Conservation (phyloP, 2,329 filamentous ascomycete genomes). For the Grosmannia penicillata region DNA sequence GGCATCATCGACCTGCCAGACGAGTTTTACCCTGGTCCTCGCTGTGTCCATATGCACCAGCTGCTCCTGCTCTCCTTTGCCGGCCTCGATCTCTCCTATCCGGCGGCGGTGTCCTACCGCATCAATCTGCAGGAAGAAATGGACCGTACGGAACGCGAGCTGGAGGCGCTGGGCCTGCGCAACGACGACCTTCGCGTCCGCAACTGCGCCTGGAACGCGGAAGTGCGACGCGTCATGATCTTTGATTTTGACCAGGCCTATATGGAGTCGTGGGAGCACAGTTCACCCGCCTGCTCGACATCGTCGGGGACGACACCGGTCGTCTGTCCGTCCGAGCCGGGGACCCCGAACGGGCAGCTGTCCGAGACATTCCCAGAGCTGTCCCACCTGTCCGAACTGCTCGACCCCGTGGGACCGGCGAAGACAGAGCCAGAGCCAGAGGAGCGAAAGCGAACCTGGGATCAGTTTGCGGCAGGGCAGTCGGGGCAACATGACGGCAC, state of each 20-base stretch:
- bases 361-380: too few species aligned
- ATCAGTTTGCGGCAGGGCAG: too few species aligned
- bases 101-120: neutral
- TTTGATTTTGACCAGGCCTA: conserved; percentile 4
- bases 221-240: conserved; percentile 1
- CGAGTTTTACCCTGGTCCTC: too few species aligned
- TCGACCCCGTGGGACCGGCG: too few species aligned
- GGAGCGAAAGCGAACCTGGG: too few species aligned
- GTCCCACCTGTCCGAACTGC: too few species aligned
- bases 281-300: too few species aligned
- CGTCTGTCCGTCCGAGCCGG: too few species aligned
- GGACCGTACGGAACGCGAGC: neutral
- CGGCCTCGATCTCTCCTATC: neutral
- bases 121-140: neutral
- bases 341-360: too few species aligned
- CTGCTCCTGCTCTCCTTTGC: conserved; percentile 6
- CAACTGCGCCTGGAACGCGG: conserved; percentile 3
- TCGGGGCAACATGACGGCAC: too few species aligned
- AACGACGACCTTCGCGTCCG: conserved; percentile 1
- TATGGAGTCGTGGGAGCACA: neutral
- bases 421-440: too few species aligned
- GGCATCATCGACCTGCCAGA: conserved; percentile 1
- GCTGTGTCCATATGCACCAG: neutral
- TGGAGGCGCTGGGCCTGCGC: neutral
- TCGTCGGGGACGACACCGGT: neutral